These are phyloP conservation scores for Rhytidhysteron rufulum DNA, from an alignment of 2,329 filamentous ascomycete genomes.

Conservation along the genomic window DNA sequence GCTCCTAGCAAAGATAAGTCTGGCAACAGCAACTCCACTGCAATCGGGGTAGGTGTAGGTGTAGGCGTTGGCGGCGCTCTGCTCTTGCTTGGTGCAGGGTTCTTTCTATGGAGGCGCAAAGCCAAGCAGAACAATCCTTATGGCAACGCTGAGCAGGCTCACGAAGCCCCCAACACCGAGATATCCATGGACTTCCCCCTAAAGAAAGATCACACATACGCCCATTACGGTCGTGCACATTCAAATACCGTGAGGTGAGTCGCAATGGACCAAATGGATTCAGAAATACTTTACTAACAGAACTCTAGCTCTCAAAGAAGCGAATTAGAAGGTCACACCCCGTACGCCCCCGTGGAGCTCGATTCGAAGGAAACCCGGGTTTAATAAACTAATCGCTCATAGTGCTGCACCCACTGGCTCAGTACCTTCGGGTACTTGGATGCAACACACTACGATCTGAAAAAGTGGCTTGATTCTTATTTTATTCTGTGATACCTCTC, in stretches of 20 bases:
- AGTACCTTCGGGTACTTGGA: no score
- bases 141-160: not conserved
- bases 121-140: not conserved
- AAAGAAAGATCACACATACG: no score
- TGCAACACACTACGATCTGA: no score
- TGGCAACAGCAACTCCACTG: constrained; percentile 4
- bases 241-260: no score
- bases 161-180: not conserved
- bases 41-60: constrained; percentile 14
- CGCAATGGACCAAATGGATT: no score
- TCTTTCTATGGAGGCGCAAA: constrained; percentile 10
- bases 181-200: no score
- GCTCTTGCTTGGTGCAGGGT: constrained; percentile 5
- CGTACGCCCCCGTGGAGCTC: not conserved
- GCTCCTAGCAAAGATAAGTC: not conserved
- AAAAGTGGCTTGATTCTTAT: no score
- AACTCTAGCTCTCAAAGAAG: not conserved
- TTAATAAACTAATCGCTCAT: no score
- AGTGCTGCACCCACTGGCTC: no score
- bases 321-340: not conserved
- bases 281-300: no score
- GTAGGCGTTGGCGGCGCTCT: constrained; percentile 9
- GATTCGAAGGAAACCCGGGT: not conserved
- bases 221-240: no score
- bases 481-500: no score